Base-by-base conservation (phyloP, 441 rosid genomes). In the California macrophylla region DNA sequence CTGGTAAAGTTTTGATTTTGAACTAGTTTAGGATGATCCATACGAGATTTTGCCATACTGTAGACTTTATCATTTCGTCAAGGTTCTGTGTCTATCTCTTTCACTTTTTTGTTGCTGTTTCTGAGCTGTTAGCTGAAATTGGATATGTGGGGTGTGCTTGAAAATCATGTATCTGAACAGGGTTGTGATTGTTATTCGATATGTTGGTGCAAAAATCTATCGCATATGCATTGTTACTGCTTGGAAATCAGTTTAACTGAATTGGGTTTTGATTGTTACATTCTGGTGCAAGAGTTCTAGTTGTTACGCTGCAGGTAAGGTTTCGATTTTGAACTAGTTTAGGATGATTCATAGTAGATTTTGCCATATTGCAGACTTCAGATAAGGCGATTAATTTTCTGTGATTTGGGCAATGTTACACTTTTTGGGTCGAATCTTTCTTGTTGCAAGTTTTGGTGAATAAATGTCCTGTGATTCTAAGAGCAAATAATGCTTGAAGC, bases 11-110 rank as follows among this genome's bases (percentile, higher is more conserved):
- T 34, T 36, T 36, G 42, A 47, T 15, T 47, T 47, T 47, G 54
- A 47, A n/a, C 54, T 47, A 47, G 15, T 2, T 15, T 15, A 4
- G 20, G 6, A 47, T 47, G 54, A 47, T 47, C 7, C 54, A 47
- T 47, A 16, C 5, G 0, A 47, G 21, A n/a, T 47, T 3, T 47
- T 47, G 20, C 4, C 4, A n/a, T n/a, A 47, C 7, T 15, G 54
- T 5, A 47, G 18, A n/a, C 54, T 15, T 47, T 30, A 30, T 92
- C 66, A 91, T 91, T 77, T 91, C n/a, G n/a, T n/a, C n/a, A n/a
- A n/a, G n/a, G n/a, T n/a, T n/a, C n/a, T n/a, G n/a, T 28, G 85
- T 64, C 16, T 32, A 8, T 38, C 30, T 23, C 67, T 30, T 45
- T 0, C 9, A 10, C 15, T 66, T 56, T 47, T 68, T 23, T n/a